Conservation (phyloP, 1,139 yeast species). For the Yamadazyma oceani region DNA sequence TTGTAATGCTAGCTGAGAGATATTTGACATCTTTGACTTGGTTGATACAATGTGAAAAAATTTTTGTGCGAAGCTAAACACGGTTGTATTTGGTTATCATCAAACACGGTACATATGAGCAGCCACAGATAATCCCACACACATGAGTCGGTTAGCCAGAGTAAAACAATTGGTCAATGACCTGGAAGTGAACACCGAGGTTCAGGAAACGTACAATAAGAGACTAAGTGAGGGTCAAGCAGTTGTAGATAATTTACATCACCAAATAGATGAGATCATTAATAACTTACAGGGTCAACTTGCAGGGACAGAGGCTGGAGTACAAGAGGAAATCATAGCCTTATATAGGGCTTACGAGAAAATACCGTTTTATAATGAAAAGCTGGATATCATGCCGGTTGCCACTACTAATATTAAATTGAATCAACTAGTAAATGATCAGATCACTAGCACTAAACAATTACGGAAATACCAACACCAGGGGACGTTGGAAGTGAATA, state of each 20-base stretch:
- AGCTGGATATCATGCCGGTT: constrained; percentile 38
- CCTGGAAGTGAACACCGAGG: constrained; percentile 5
- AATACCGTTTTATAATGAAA: constrained; percentile 34
- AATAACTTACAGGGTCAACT: constrained; percentile 13
- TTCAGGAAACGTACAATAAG: constrained; percentile 24
- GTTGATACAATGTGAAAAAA: not conserved
- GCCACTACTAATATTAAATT: constrained; percentile 29
- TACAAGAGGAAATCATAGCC: constrained; percentile 27
- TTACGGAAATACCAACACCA: not conserved
- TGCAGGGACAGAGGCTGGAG: constrained; percentile 4
- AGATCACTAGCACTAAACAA: not conserved
- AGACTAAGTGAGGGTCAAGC: constrained; percentile 30
- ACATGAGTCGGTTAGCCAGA: constrained; percentile 5
- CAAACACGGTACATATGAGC: too few relatives aligned
- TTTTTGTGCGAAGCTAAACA: too few relatives aligned
- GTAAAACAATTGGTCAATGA: constrained; percentile 7
- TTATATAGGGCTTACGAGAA: constrained; percentile 25
- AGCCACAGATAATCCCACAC: too few relatives aligned
- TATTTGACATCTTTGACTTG: constrained; percentile 47
- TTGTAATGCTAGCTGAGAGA: constrained; percentile 61
- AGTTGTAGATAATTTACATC: constrained; percentile 24
- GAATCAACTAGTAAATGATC: constrained; percentile 7
- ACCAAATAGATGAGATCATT: constrained; percentile 33
- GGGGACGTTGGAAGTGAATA: not conserved
- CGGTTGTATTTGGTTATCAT: too few relatives aligned